A percentile compares a stretch with the other conserved stretches of the same genome.
These are phyloP conservation scores for Boletus barrowsii DNA, from an alignment of 768 basidiomycete genomes.

Conservation along the genomic window DNA sequence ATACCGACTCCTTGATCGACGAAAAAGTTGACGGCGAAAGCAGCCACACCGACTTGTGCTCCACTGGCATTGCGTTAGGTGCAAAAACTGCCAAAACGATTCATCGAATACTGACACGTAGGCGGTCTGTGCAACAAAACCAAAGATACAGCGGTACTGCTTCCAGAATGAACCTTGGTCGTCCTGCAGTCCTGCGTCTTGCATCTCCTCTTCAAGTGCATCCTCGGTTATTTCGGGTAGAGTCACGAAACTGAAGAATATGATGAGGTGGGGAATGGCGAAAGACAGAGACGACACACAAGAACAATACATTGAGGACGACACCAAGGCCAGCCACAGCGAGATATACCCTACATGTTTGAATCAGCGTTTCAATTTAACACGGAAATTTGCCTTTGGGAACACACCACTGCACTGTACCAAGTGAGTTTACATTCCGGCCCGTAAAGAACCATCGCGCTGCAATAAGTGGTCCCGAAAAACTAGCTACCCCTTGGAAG, in stretches of 20 bases:
- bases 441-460: conserved; percentile 73
- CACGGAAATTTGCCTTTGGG: neutral
- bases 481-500: conserved; percentile 73
- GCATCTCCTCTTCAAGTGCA: conserved; percentile 51
- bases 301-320: conserved; percentile 61
- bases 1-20: conserved; percentile 60
- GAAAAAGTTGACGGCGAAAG: conserved; percentile 69
- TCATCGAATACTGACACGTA: conserved; percentile 46
- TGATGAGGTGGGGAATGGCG: neutral
- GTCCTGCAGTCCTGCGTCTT: conserved; percentile 36
- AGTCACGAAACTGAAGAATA: conserved; percentile 51
- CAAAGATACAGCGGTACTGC: conserved; percentile 69
- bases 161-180: conserved; percentile 59
- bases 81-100: neutral
- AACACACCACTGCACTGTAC: conserved; percentile 62
- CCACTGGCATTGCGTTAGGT: conserved; percentile 35
- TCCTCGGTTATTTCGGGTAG: conserved; percentile 73
- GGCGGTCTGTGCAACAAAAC: conserved; percentile 68
- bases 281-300: conserved; percentile 35
- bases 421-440: conserved; percentile 55
- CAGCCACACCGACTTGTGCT: conserved; percentile 64
- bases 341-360: conserved; percentile 52
- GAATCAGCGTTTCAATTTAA: neutral
- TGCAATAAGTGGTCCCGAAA: conserved; percentile 72
- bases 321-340: conserved; percentile 63